Evolutionary conservation across 257 asterid species (phyloP), one percentile per base, ranked within the genome.

Genomic region (Vinca minor): DNA sequence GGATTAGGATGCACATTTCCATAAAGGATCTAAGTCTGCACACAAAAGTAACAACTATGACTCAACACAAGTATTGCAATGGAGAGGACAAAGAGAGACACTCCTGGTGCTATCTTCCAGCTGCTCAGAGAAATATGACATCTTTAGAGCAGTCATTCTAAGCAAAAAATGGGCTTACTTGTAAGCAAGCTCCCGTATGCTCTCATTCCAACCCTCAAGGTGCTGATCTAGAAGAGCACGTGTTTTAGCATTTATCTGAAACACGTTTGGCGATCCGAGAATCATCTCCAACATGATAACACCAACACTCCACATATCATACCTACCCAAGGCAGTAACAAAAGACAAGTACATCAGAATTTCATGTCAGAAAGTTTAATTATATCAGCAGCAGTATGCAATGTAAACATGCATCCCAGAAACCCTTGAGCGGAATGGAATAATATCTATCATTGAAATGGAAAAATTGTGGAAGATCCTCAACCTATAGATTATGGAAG

Each of bases 221-320:
- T 92, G 95, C 72, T 76, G 87, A 77, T 92, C 96, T 69, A 92
- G 84, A 82, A 85, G 96, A 70, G 86, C 87, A 67, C 87, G 95
- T 35, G 96, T 89, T 65, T 80, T 78, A 25, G 94, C 78, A 78
- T 69, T 87, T 62, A 92, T 90, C 74, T 87, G 98, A 74, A 92
- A 89, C 63, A 82, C 97, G 72, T 92, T 81, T 35, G 98, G 98
- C 47, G 98, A 85, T 73, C 98, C 98, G 69, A 92, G 82, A 64
- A 92, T 78, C 79, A 92, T 73, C 84, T 92, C 98, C 87, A 92
- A 68, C 62, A 92, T 84, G 59, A 92, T 84, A 69, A 89, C 91
- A 55, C 98, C 98, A 69, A 85, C 94, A 74, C 98, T 92, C 98
- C 98, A 92, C 94, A 85, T 84, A 74, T 92, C 98, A 75, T 92